phyloP scores from a whole-genome alignment of 1,284 basidiomycete species.

The Tilletia walkeri region DNA sequence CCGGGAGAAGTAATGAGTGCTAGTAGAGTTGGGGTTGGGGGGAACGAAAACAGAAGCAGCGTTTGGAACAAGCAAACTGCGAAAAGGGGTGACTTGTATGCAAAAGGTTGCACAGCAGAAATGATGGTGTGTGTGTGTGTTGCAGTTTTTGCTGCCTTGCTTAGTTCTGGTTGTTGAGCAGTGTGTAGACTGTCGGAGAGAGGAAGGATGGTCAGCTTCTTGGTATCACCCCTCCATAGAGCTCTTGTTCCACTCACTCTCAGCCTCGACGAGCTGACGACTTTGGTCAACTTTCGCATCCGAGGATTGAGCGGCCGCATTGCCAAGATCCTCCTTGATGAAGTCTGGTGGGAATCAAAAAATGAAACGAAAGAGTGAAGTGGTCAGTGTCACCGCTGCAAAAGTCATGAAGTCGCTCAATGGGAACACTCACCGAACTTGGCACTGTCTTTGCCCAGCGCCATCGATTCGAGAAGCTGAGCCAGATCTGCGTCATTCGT shows the following conservation, averaged over 20 bases:
- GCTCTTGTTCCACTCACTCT: constrained; percentile 25
- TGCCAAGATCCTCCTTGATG: constrained; percentile 15
- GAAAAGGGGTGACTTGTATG: no score
- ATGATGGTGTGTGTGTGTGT: neutral
- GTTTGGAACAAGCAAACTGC: no score
- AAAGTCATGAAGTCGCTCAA: neutral
- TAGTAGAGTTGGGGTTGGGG: neutral
- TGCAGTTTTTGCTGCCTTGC: no score
- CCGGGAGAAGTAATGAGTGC: neutral
- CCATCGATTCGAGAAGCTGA: constrained; percentile 35
- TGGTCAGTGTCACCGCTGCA: no score
- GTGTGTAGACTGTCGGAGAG: constrained; percentile 27
- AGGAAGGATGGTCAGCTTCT: constrained; percentile 13
- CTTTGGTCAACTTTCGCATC: constrained; percentile 2
- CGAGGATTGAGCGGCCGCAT: neutral
- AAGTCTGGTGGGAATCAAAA: neutral
- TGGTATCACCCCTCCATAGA: neutral
- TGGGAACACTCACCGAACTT: constrained; percentile 42
- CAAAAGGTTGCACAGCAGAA: no score
- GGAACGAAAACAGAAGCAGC: no score
- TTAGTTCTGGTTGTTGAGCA: constrained; percentile 26
- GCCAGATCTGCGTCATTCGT: constrained; percentile 47
- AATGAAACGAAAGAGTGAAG: neutral
- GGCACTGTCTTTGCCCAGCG: constrained; percentile 37
- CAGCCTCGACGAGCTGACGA: constrained; percentile 32